Conservation (phyloP, 2,329 filamentous ascomycete genomes). For the Beauveria bassiana region DNA sequence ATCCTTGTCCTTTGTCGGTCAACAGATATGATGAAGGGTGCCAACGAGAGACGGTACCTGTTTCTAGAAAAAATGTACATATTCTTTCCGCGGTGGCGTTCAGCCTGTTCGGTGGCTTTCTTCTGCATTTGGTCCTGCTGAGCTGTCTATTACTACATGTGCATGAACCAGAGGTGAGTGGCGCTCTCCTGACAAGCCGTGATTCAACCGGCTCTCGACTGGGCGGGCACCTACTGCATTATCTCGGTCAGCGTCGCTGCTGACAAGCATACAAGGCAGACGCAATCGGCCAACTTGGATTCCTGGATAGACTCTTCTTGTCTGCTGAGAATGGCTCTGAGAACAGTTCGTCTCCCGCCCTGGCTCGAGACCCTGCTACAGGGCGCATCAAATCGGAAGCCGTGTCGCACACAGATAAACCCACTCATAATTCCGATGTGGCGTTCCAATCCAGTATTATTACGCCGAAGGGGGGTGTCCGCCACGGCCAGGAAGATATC, state of each 20-base stretch:
- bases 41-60: neutral
- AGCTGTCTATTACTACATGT: constrained; percentile 7
- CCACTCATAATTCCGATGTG: constrained; percentile 3
- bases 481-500: neutral
- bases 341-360: neutral
- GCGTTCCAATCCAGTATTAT: neutral
- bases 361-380: neutral
- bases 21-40: neutral
- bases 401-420: neutral
- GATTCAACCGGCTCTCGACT: neutral
- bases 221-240: neutral
- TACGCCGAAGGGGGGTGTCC: neutral
- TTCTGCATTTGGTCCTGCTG: constrained; percentile 1
- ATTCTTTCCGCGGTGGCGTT: neutral
- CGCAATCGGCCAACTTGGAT: neutral
- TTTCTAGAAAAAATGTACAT: neutral
- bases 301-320: neutral
- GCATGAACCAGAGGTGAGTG: constrained; percentile 8
- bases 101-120: neutral
- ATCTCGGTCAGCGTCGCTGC: constrained; percentile 2
- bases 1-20: neutral
- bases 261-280: neutral
- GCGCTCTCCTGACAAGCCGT: neutral
- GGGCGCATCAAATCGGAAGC: neutral
- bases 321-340: neutral